Evolutionary conservation across 306 rosid genomes (phyloP).

Genomic region (Styphnolobium japonicum): DNA sequence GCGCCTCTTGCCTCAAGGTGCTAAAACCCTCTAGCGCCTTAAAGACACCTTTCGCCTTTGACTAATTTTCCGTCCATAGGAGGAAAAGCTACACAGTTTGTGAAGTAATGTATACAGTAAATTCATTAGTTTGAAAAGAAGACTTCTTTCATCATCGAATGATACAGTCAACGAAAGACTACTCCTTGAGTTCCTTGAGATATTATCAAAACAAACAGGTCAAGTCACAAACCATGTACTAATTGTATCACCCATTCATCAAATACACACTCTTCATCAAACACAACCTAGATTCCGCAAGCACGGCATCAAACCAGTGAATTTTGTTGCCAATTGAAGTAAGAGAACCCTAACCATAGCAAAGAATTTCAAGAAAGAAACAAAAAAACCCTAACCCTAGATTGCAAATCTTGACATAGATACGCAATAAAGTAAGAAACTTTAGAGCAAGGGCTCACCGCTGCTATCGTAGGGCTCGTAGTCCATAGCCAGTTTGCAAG

Average conservation of each 20-base stretch:
- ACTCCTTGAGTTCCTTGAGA: neutral
- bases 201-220: neutral
- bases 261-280: neutral
- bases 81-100: neutral
- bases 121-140: neutral
- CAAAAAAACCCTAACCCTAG: conserved; percentile 32
- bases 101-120: too few relatives aligned
- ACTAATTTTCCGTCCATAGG: neutral
- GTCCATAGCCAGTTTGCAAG: conserved; percentile 78
- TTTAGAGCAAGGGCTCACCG: conserved; percentile 50
- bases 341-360: too few relatives aligned
- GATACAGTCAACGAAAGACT: neutral
- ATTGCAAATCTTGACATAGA: conserved; percentile 14
- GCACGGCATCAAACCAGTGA: neutral
- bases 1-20: neutral
- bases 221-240: neutral
- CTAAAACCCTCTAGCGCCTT: neutral
- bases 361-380: conserved; percentile 11
- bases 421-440: neutral
- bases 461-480: conserved; percentile 96
- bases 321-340: conserved; percentile 3
- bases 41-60: neutral
- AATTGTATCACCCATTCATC: neutral
- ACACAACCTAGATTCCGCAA: conserved; percentile 1
- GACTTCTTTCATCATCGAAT: neutral